These are phyloP conservation scores for Mycogone perniciosa DNA, from an alignment of 2,329 filamentous ascomycete genomes.

Conservation along the genomic window DNA sequence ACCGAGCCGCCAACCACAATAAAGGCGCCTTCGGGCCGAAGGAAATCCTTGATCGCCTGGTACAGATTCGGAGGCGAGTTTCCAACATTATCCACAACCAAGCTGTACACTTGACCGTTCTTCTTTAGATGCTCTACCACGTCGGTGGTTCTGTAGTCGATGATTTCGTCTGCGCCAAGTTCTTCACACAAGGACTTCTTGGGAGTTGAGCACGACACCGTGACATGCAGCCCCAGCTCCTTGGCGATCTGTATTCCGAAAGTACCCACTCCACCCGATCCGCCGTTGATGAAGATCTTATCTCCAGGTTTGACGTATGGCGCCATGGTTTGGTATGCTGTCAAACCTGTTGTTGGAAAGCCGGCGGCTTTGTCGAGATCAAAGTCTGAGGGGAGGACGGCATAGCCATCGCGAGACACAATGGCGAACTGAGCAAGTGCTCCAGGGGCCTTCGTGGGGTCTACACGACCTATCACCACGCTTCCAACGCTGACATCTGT, in stretches of 20 bases:
- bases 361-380: slow-evolving; percentile 37
- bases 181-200: too few relatives aligned
- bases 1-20: too few relatives aligned
- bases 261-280: slow-evolving; percentile 56
- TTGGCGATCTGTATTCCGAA: slow-evolving; percentile 62
- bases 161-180: too few relatives aligned
- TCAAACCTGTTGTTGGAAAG: slow-evolving; percentile 38
- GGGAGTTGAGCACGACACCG: slow-evolving; percentile 48
- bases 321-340: slow-evolving; percentile 43
- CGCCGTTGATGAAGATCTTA: slow-evolving; percentile 59
- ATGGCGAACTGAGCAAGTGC: slow-evolving; percentile 38
- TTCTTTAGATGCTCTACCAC: too few relatives aligned
- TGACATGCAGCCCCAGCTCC: slow-evolving; percentile 53
- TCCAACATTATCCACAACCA: too few relatives aligned
- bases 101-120: too few relatives aligned
- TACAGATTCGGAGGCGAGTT: too few relatives aligned
- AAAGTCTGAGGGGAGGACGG: slow-evolving; percentile 33
- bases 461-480: slow-evolving; percentile 36
- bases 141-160: too few relatives aligned
- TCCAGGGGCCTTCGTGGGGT: slow-evolving; percentile 28
- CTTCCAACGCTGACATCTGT: slow-evolving; percentile 33
- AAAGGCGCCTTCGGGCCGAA: too few relatives aligned
- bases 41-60: too few relatives aligned
- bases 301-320: slow-evolving; percentile 44
- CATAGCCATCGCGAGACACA: slow-evolving; percentile 27